Evolutionary conservation across 805 yeast species (phyloP), one percentile per base, ranked within the genome.

Genomic region (Cyberlindnera maritima): DNA sequence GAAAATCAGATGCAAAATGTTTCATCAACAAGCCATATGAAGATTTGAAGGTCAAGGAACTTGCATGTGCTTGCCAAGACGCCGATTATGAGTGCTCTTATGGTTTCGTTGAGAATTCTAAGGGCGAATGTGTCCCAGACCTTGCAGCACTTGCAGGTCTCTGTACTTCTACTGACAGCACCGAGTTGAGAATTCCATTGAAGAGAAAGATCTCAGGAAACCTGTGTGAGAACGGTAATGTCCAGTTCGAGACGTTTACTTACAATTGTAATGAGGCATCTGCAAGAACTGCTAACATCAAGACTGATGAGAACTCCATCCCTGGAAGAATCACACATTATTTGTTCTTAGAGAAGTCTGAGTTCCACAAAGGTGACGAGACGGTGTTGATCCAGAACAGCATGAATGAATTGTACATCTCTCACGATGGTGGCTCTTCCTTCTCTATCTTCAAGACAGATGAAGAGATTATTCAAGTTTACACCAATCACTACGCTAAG

Each of bases 1-100:
- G 96, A 67, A 88, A 85, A 58, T 72, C 72, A 32, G 78, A 75
- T 44, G 77, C 92, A 0, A 59, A 80, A 45, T 89, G 97, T 71
- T 69, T 73, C 13, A 59, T 67, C 18, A 69, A 68, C n/a, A 62
- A 65, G 28, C 47, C 63, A 3, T 71, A 63, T 41, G 67, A 67
- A 21, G 76, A 75, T 44, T 59, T 72, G 36, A 53, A 62, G 37
- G 59, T 69, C n/a, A 62, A 64, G 20, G 81, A 79, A 48, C 81
- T 74, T 40, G 68, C 78, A 11, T 89, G 96, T 64, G 66, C 67
- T 9, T 89, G 96, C 66, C 63, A 79, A 0, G 76, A 68, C 4
- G 57, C 54, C 7, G 96, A 89, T 61, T 82, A 75, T 52, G 96
- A 88, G 61, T 89, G 96, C 65, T 72, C 75, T 1, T 71, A 65